These are phyloP conservation scores for Sugiyamaella xylanicola DNA, from an alignment of 1,139 yeast genomes.

Conservation along the genomic window DNA sequence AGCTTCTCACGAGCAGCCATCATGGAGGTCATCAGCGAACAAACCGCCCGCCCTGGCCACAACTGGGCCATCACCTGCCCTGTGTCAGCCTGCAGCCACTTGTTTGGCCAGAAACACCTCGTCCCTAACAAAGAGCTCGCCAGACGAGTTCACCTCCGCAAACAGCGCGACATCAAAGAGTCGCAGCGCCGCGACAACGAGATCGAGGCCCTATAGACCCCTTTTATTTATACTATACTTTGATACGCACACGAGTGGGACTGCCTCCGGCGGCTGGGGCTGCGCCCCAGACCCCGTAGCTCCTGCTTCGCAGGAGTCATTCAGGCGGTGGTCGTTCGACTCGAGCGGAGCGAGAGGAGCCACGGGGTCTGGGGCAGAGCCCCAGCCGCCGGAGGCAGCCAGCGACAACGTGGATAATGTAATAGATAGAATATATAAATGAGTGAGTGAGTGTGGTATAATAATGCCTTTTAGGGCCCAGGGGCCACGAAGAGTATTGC, in stretches of 20 bases:
- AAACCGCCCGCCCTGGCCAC: neutral
- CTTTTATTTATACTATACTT: slow-evolving; percentile 1
- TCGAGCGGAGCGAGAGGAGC: slow-evolving; percentile 3
- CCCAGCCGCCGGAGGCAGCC: slow-evolving; percentile 1
- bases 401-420: neutral
- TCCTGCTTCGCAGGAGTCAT: neutral
- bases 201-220: slow-evolving; percentile 36
- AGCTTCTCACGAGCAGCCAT: slow-evolving; percentile 35
- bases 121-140: slow-evolving; percentile 29
- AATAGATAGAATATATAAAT: neutral
- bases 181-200: slow-evolving; percentile 27
- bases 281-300: neutral
- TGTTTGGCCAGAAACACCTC: slow-evolving; percentile 21
- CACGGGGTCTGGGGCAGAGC: neutral
- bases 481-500: neutral
- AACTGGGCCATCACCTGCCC: slow-evolving; percentile 31
- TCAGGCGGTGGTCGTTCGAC: neutral
- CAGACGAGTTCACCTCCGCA: slow-evolving; percentile 29
- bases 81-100: slow-evolving; percentile 33
- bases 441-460: slow-evolving; percentile 10
- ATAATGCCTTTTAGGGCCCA: slow-evolving; percentile 7
- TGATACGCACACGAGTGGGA: too few relatives aligned
- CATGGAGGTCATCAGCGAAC: slow-evolving; percentile 25
- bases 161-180: slow-evolving; percentile 27
- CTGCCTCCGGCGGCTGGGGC: neutral